Evolutionary conservation across 2,329 filamentous ascomycete species (phyloP).

Genomic region (Xylariaceae sp.): DNA sequence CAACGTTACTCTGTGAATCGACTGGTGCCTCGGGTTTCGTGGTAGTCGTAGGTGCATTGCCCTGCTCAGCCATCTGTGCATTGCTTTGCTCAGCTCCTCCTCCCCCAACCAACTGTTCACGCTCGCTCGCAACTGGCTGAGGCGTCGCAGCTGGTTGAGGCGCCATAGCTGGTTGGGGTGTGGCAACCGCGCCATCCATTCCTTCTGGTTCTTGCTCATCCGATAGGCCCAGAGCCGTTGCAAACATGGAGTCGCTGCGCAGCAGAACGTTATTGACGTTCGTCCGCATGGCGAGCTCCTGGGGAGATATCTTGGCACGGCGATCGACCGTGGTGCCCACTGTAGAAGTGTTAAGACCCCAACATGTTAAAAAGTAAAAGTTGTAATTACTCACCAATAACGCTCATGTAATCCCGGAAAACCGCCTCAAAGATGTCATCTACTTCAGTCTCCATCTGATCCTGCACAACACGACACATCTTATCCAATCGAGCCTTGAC

Average conservation of each 20-base stretch:
- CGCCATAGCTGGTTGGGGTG: neutral
- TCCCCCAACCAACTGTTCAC: neutral
- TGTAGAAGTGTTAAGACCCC: constrained; percentile 16
- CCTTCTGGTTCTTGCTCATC: neutral
- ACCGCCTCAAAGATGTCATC: constrained; percentile 15
- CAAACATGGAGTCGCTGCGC: constrained; percentile 20
- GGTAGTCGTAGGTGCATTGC: neutral
- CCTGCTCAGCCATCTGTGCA: neutral
- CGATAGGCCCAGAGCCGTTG: constrained; percentile 7
- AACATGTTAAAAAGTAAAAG: neutral
- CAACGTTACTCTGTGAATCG: neutral
- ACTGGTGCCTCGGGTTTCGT: neutral
- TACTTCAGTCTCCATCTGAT: constrained; percentile 11
- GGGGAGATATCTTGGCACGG: constrained; percentile 4
- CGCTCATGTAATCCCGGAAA: constrained; percentile 27
- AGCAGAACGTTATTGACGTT: constrained; percentile 15
- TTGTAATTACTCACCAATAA: constrained; percentile 23
- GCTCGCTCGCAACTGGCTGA: neutral
- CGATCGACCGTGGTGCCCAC: constrained; percentile 21
- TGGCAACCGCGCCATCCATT: neutral
- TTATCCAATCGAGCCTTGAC: constrained; percentile 44
- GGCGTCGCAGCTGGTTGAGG: neutral
- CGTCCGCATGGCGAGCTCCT: constrained; percentile 21
- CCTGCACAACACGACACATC: constrained; percentile 36
- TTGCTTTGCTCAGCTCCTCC: neutral